A percentile compares a stretch with the other conserved stretches of the same genome.
Conservation (phyloP, 2,329 filamentous ascomycete species). For the Colletotrichum cuscutae region DNA sequence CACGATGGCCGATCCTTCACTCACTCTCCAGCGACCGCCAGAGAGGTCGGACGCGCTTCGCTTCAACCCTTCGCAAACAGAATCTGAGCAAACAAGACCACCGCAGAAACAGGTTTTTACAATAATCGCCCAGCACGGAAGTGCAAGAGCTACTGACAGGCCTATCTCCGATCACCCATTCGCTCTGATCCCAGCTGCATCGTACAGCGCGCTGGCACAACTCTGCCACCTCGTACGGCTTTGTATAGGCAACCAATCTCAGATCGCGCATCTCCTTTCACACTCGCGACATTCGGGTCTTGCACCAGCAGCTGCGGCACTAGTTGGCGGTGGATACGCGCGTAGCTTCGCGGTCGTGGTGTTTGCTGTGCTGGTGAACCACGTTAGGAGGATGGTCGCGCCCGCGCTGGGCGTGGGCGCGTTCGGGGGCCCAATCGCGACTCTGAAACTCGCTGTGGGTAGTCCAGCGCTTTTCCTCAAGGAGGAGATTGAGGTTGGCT, state of each 20-base stretch:
- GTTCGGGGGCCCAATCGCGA: slow-evolving; percentile 44
- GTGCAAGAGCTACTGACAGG: too few species aligned
- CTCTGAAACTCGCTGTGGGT: slow-evolving; percentile 47
- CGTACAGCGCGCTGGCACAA: background rate
- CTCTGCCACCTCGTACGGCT: background rate
- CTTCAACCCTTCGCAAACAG: background rate
- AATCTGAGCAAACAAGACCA: background rate
- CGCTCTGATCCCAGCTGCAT: background rate
- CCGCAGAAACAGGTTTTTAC: background rate
- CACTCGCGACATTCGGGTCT: background rate
- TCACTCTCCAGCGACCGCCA: background rate
- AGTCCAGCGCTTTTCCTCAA: slow-evolving; percentile 49
- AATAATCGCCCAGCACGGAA: background rate
- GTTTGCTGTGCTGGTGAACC: slow-evolving; percentile 50
- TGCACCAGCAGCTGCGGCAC: background rate
- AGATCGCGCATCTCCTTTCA: background rate
- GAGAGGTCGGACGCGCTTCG: background rate
- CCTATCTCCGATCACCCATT: background rate
- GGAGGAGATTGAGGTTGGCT: slow-evolving; percentile 35
- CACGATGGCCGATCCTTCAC: background rate
- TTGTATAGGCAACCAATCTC: background rate
- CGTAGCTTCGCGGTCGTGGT: slow-evolving; percentile 41
- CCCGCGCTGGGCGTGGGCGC: slow-evolving; percentile 44
- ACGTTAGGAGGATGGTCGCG: slow-evolving; percentile 47
- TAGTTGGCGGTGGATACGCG: background rate